phyloP scores from a whole-genome alignment of 805 yeast species.

The Candida morakotiae region DNA sequence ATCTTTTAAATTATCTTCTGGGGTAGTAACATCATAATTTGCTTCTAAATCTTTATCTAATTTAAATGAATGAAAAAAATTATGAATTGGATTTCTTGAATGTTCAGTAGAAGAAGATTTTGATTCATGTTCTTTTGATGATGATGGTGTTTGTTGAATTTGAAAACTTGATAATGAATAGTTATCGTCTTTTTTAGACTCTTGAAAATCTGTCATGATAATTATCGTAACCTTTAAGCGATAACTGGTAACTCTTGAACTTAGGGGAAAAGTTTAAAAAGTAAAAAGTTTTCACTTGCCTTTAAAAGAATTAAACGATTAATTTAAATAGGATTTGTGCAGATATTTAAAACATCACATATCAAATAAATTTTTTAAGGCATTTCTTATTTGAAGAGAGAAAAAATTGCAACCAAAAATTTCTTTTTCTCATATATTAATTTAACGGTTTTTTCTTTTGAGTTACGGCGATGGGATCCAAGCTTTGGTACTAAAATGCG shows the following conservation, averaged over 20 bases:
- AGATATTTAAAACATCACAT: not conserved
- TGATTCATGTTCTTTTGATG: slow-evolving; percentile 1
- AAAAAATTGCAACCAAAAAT: slow-evolving; percentile 3
- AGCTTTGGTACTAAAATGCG: not conserved
- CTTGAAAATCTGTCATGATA: slow-evolving; percentile 3
- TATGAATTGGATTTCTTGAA: not conserved
- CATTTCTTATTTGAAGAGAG: slow-evolving; percentile 1
- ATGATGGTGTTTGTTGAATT: slow-evolving; percentile 1
- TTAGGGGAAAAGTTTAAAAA: not conserved
- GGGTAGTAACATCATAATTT: slow-evolving; percentile 7
- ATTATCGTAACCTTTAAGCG: not conserved
- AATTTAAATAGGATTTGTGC: not conserved
- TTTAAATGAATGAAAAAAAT: slow-evolving; percentile 8
- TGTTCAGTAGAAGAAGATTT: not conserved
- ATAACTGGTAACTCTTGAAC: slow-evolving; percentile 1
- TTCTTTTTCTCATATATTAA: not conserved
- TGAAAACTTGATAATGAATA: slow-evolving; percentile 9
- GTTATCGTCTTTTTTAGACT: slow-evolving; percentile 9
- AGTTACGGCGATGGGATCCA: not conserved
- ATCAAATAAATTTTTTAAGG: not conserved
- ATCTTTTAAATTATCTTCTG: slow-evolving; percentile 9
- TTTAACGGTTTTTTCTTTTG: not conserved
- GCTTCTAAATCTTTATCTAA: slow-evolving; percentile 7
- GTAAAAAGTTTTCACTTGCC: slow-evolving; percentile 3
- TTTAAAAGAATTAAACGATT: slow-evolving; percentile 1